Base-by-base conservation (phyloP, 805 yeast species). In the Lipomyces kockii region DNA sequence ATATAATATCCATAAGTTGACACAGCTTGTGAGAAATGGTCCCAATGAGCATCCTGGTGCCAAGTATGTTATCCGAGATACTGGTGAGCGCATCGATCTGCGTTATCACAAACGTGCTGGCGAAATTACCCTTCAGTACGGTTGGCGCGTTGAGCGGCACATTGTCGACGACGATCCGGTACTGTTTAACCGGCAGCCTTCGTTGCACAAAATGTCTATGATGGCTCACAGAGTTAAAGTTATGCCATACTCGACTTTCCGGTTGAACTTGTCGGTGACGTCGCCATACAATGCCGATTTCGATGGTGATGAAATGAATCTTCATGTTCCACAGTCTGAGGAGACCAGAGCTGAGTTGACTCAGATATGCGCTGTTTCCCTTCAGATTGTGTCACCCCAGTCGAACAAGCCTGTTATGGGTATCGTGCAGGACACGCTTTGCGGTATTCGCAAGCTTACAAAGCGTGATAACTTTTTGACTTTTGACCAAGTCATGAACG, bases 1-100 rank as follows among this genome's bases (percentile, higher is more conserved):
- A 6, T 95, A 92, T 80, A 95, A 95, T 78, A 95, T 95, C 73
- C 97, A 95, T 78, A 87, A 91, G 72, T 83, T 95, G 74, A 94
- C 98, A 1, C 97, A 92, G 79, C 84, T 88, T 74, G 99, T 95
- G 27, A 89, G 97, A 73, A 95, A 95, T 79, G 99, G 99, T 70
- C 99, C 99, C 35, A 95, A 94, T 78, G 98, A 95, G 79, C 99
- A 95, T 76, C 99, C 99, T 1, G 99, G 99, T 85, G 99, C 99
- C 22, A 94, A 94, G 77, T 95, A 95, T 78, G 97, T 95, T 60
- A 94, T 95, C 69, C 89, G 99, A 82, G 99, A 95, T 76, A 92
- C 96, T 60, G 99, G 99, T 78, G 99, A 96, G 78, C 93, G 99
- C 84, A 94, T 95, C 76, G 99, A 95, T 79, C 84, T 95, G 78